Evolutionary conservation across 2,329 filamentous ascomycete genomes (phyloP), one percentile per base, ranked within the genome.

Genomic region (Chaetomium sp.): DNA sequence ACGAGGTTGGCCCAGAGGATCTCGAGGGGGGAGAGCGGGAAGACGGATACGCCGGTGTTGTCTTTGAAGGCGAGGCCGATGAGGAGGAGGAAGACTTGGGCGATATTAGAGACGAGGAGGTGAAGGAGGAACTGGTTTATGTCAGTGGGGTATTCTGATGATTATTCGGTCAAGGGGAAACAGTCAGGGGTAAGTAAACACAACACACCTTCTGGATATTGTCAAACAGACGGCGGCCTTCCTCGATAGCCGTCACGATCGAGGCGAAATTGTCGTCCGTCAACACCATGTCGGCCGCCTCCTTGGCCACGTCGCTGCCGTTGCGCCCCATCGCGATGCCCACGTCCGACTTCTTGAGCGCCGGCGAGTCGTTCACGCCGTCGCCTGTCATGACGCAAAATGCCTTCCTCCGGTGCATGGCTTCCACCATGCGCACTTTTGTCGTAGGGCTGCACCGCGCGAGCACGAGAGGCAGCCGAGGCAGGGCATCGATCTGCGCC

Each of bases 301-400:
- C 94, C 74, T 99, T 99, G 59, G 94, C 94, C 41, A 99, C 94
- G 67, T 99, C 94, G 1, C 94, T 99, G 37, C 94, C 94, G 53
- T 96, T 82, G 59, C 87, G 82, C 61, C 94, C 94, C 94, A 99
- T 99, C 6, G 90, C 90, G 61, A 99, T 95, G 49, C 94, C 94
- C 71, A 99, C 97, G 66, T 99, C 94, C 5, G 94, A 94, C 73
- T 90, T 95, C 74, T 99, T 99, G 63, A 99, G 74, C 5, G 94
- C 94, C 3, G 94, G 94, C 1, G 94, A 94, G 73, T 99, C 94
- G 64, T 99, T 99, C 57, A 99, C 94, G 50, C 94, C 94, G 65
- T 99, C 94, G 7, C 94, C 94, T 9, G 94, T 99, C 94, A 99
- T 99, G 56, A 94, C 95, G 42, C 82, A 86, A 68, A 87, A 88